These are phyloP conservation scores for Meyerozyma carpophila DNA, from an alignment of 1,139 yeast genomes.

Conservation along the genomic window DNA sequence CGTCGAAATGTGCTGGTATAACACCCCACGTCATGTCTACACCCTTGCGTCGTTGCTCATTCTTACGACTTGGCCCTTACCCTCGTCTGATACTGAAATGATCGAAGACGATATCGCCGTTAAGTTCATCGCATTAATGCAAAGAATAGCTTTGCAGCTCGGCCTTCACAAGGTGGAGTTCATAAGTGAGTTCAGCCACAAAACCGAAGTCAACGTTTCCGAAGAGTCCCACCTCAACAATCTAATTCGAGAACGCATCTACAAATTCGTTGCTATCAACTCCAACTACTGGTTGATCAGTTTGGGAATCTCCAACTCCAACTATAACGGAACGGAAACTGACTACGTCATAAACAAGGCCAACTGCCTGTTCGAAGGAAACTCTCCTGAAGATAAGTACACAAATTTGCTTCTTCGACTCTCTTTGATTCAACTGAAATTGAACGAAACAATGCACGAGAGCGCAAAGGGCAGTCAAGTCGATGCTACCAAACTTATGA, in stretches of 20 bases:
- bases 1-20: constrained; percentile 40
- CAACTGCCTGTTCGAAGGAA: constrained; percentile 6
- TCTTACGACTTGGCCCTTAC: constrained; percentile 47
- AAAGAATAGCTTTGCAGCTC: constrained; percentile 36
- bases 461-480: constrained; percentile 15
- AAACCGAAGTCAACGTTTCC: constrained; percentile 32
- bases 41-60: constrained; percentile 35
- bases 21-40: constrained; percentile 42
- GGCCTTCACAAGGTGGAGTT: constrained; percentile 42
- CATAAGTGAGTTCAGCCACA: constrained; percentile 41
- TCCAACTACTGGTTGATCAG: constrained; percentile 42
- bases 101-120: constrained; percentile 32
- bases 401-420: constrained; percentile 37
- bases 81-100: constrained; percentile 22
- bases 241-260: constrained; percentile 38
- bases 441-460: constrained; percentile 35
- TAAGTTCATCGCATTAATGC: constrained; percentile 38
- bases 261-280: constrained; percentile 39
- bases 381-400: constrained; percentile 23
- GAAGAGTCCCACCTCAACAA: constrained; percentile 29
- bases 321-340: constrained; percentile 36
- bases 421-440: constrained; percentile 37
- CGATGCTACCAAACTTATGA: constrained; percentile 27
- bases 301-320: constrained; percentile 35
- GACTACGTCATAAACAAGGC: constrained; percentile 39